Base-by-base conservation (phyloP, 2,329 filamentous ascomycete genomes). In the Berkeleyomyces basicola region DNA sequence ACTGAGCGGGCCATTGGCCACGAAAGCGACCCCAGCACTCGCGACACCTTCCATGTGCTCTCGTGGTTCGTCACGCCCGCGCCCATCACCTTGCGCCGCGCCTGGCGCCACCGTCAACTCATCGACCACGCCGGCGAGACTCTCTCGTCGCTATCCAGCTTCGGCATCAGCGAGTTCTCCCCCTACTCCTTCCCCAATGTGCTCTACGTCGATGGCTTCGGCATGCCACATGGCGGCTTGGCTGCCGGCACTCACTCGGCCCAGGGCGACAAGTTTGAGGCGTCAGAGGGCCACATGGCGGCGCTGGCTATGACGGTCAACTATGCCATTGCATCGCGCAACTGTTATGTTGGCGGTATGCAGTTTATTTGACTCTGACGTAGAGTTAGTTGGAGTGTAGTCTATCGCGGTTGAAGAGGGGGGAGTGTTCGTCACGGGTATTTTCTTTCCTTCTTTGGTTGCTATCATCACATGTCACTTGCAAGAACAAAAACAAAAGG, bases 171-270 rank as follows among this genome's bases (percentile, higher is more conserved):
- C 55, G 49, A 63, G 36, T 65, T 65, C 37, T 63, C 64, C 7
- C 64, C 64, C n/a, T 65, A 65, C 53, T 61, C 64, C 16, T 65
- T 58, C 14, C 64, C 64, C 14, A 65, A 65, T 39, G 64, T 65
- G 14, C 37, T 65, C 51, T 65, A 65, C 16, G 57, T 61, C n/a
- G 64, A 65, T 51, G 58, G 42, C 7, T 51, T 65, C 42, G 64
- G 58, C 7, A 61, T 61, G 53, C 61, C 64, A 5, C 55, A 65
- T 36, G 58, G 59, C 6, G 51, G 59, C 10, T 11, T 59, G 10
- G 43, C 58, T 16, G 61, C 61, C 3, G 53, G 57, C 4, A 49
- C 61, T 42, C 40, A 23, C 23, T 49, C 63, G 59, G 7, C 59
- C 55, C 51, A 57, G 33, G 53, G 59, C 14, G 39, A 61, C 33